Evolutionary conservation across 2,329 filamentous ascomycete genomes (phyloP), one percentile per base, ranked within the genome.

Genomic region (Ceratocystiopsis brevicomis): DNA sequence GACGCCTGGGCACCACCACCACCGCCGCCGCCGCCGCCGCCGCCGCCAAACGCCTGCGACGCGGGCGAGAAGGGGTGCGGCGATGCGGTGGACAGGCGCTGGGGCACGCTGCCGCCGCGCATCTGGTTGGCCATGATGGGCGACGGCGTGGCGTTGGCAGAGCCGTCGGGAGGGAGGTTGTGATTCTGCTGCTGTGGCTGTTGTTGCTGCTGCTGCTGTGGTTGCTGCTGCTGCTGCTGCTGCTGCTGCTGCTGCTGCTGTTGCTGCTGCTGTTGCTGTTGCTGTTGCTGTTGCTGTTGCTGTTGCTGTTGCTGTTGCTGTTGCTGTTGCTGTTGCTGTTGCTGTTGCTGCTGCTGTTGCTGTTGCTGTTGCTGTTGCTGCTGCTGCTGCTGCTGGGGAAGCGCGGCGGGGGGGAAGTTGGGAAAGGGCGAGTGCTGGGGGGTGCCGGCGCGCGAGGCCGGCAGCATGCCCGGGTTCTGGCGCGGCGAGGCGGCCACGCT

Each of bases 21-120:
- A 21, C 19, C 19, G 6, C 19, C 19, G 6, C 19, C 19, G 6
- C 4, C 19, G 4, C 4, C 19, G 19, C 19, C 6, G 19, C 19
- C 19, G 19, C 19, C 19, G 35, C 68, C 71, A 53, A 84, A 82
- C 54, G 81, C 80, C 52, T 81, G 78, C 32, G 73, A 70, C 45
- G 78, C 77, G 15, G 82, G 81, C 2, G 82, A 87, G 58, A 92
- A 94, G 1, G 85, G 84, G 59, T 90, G 88, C 4, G 90, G 88
- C 32, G 90, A 96, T 38, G 85, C 81, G 39, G 88, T 95, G 50
- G 86, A 81, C 59, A 96, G 84, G 54, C 86, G 69, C 56, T 86
- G 82, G 36, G 79, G 78, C 14, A 81, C 76, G 53, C 71, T 71
- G 55, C 81, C 74, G 33, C 77, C 71, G 48, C 76, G 73, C 57